Conservation (phyloP, 2,329 filamentous ascomycete genomes). For the Fusarium pseudocircinatum region DNA sequence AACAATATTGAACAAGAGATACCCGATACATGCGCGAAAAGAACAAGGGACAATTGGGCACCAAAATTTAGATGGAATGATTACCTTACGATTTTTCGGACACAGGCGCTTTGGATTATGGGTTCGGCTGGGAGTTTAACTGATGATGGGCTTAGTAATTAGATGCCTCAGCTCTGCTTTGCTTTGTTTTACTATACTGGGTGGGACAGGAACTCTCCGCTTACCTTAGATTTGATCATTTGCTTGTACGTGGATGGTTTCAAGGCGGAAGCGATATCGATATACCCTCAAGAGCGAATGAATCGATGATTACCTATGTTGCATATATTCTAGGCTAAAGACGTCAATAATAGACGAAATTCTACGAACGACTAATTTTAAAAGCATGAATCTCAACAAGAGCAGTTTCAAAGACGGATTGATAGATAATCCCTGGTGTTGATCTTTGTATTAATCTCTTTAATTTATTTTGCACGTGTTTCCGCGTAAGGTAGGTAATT, state of each 20-base stretch:
- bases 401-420: background rate
- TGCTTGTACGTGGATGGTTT: slow-evolving; percentile 14
- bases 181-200: background rate
- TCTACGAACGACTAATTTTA: background rate
- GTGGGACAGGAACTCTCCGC: slow-evolving; percentile 21
- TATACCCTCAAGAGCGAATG: slow-evolving; percentile 33
- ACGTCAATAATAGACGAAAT: background rate
- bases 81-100: background rate
- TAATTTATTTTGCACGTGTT: slow-evolving; percentile 34
- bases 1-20: slow-evolving; percentile 13
- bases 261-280: slow-evolving; percentile 17
- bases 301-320: background rate
- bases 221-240: slow-evolving; percentile 14
- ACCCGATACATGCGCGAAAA: slow-evolving; percentile 7
- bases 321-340: background rate
- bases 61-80: background rate
- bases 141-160: background rate
- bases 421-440: background rate
- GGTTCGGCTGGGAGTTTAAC: slow-evolving; percentile 7
- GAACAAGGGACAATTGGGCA: slow-evolving; percentile 3
- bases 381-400: background rate
- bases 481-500: slow-evolving; percentile 18
- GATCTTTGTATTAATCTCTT: background rate
- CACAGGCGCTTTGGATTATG: slow-evolving; percentile 18
- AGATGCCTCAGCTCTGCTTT: background rate